A percentile compares a stretch with the other conserved stretches of the same genome.
phyloP scores from a whole-genome alignment of 768 basidiomycete species.

The Chalciporus piperatus region DNA sequence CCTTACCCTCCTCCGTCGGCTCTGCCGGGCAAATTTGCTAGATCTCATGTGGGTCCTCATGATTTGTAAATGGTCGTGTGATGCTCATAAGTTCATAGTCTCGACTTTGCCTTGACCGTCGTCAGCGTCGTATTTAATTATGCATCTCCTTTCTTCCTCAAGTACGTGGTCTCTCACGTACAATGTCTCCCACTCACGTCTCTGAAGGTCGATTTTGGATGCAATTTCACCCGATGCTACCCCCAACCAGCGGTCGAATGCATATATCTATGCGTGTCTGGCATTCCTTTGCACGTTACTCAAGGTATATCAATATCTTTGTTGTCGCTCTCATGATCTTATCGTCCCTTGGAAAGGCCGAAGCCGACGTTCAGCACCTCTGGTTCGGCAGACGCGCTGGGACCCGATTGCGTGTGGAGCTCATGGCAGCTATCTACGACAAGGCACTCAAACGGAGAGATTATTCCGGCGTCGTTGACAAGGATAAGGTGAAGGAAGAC shows the following conservation, averaged over 20 bases:
- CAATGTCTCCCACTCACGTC: neutral
- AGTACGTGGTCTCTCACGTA: slow-evolving; percentile 36
- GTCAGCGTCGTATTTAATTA: slow-evolving; percentile 76
- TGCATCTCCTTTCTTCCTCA: slow-evolving; percentile 81
- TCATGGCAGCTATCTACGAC: slow-evolving; percentile 86
- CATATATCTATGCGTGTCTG: slow-evolving; percentile 77
- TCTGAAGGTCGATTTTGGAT: slow-evolving; percentile 55
- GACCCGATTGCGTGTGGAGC: slow-evolving; percentile 69
- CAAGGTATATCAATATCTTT: slow-evolving; percentile 14
- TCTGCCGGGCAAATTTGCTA: slow-evolving; percentile 45
- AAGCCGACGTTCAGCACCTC: slow-evolving; percentile 71
- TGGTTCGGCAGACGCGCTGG: slow-evolving; percentile 79
- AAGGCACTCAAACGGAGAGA: slow-evolving; percentile 84
- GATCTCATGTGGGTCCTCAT: slow-evolving; percentile 37
- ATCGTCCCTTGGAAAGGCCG: slow-evolving; percentile 35
- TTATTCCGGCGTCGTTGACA: slow-evolving; percentile 71
- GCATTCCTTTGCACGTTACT: slow-evolving; percentile 57
- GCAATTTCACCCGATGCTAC: slow-evolving; percentile 45
- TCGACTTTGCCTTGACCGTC: slow-evolving; percentile 69
- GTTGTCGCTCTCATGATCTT: neutral
- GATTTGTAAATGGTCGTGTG: neutral
- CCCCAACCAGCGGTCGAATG: slow-evolving; percentile 50
- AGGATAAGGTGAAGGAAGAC: slow-evolving; percentile 35
- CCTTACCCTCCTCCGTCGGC: slow-evolving; percentile 38
- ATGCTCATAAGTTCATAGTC: slow-evolving; percentile 24